A percentile compares a stretch with the other conserved stretches of the same genome.
Evolutionary conservation across 2,329 filamentous ascomycete species (phyloP).

Genomic region (Phyllachora maydis): DNA sequence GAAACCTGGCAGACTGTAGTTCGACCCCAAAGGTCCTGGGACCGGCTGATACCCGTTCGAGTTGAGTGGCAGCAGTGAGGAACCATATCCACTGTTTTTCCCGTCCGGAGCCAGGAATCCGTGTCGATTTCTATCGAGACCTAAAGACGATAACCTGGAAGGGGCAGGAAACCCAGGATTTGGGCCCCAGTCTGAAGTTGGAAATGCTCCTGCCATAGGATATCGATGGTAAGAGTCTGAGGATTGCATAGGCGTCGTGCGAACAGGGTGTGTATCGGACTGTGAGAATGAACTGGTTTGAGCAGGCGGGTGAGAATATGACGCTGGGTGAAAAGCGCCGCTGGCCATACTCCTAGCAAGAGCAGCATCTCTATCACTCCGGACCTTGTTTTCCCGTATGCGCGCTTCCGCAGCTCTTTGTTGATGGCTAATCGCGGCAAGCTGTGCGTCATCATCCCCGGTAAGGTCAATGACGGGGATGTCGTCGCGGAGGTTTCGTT

Average conservation of each 20-base stretch:
- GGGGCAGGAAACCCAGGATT: too few species aligned
- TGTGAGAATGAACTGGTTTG: neutral
- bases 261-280: conserved; percentile 5
- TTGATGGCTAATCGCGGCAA: neutral
- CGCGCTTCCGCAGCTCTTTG: conserved; percentile 15
- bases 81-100: too few species aligned
- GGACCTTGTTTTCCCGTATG: conserved; percentile 14
- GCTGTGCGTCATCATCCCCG: conserved; percentile 4
- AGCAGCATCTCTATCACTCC: conserved; percentile 12
- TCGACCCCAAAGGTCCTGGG: too few species aligned
- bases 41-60: too few species aligned
- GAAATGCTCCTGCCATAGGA: conserved; percentile 1
- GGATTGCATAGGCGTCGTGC: conserved; percentile 4
- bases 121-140: too few species aligned
- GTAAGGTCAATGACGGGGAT: conserved; percentile 9
- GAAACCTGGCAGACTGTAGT: too few species aligned
- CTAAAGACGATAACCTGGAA: too few species aligned
- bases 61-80: too few species aligned
- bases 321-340: conserved; percentile 1
- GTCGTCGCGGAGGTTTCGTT: conserved; percentile 2
- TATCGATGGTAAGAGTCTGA: conserved; percentile 1
- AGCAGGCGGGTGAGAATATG: neutral
- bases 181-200: conserved; percentile 1
- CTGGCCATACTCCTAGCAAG: conserved; percentile 4
- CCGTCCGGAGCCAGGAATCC: too few species aligned